Conservation (phyloP, 371 early-diverging fungal genomes). For the Umbelopsis sp. region DNA sequence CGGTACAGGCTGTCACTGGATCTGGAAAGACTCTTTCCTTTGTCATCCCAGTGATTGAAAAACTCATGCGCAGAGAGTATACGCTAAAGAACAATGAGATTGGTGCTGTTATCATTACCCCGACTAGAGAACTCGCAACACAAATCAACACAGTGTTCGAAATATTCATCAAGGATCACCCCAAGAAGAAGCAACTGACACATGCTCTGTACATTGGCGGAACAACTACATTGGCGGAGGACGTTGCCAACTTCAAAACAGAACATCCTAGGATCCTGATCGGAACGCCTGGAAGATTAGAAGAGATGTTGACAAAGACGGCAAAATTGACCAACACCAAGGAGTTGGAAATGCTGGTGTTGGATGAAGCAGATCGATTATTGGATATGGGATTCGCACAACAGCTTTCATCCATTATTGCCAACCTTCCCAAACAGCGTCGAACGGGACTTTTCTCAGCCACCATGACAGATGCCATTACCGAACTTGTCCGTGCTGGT, state of each 20-base stretch:
- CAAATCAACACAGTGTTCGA: constrained; percentile 87
- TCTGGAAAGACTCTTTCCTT: constrained; percentile 99
- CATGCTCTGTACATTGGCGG: constrained; percentile 77
- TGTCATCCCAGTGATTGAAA: constrained; percentile 94
- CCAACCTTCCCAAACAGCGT: constrained; percentile 88
- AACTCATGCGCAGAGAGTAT: constrained; percentile 66
- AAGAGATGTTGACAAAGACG: constrained; percentile 77
- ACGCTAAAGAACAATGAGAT: constrained; percentile 72
- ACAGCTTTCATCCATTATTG: constrained; percentile 79
- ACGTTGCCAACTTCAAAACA: constrained; percentile 59
- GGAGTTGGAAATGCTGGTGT: constrained; percentile 86
- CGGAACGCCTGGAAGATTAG: constrained; percentile 97
- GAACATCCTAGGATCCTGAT: constrained; percentile 84
- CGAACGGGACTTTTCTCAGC: constrained; percentile 98
- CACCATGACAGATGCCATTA: constrained; percentile 93
- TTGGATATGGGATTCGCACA: constrained; percentile 95
- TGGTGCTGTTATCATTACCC: constrained; percentile 93
- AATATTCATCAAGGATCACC: constrained; percentile 55
- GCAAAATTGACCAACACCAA: constrained; percentile 66
- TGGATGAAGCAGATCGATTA: constrained; percentile 95
- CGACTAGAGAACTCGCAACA: constrained; percentile 96
- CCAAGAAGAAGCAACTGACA: constrained; percentile 42
- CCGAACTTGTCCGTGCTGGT: constrained; percentile 85
- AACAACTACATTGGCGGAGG: constrained; percentile 64
- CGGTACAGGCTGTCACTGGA: constrained; percentile 92